Evolutionary conservation across 345 rosid genomes (phyloP).

Genomic region (Ailanthus altissimus): DNA sequence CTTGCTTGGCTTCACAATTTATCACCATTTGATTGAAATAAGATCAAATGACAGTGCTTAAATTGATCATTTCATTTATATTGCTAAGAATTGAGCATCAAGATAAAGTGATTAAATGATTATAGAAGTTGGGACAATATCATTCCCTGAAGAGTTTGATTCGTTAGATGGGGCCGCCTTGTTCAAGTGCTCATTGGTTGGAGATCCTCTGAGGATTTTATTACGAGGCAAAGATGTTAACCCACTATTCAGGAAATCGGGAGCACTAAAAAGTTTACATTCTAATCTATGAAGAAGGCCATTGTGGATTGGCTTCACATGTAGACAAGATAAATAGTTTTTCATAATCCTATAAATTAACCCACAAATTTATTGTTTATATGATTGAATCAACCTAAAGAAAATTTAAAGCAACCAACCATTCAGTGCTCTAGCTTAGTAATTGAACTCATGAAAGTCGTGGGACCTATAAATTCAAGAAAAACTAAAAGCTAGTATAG

Average conservation of each 20-base stretch:
- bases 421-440: not conserved
- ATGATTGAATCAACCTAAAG: not conserved
- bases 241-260: slow-evolving; percentile 27
- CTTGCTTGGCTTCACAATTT: not conserved
- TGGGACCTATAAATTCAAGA: slow-evolving; percentile 2
- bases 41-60: not conserved
- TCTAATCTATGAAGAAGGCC: slow-evolving; percentile 2
- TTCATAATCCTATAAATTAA: slow-evolving; percentile 21
- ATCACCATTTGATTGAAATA: not conserved
- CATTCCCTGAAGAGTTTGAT: slow-evolving; percentile 22
- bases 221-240: slow-evolving; percentile 10
- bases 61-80: slow-evolving; percentile 2
- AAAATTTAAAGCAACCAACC: not conserved
- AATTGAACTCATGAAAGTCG: not conserved
- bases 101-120: not conserved
- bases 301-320: slow-evolving; percentile 9
- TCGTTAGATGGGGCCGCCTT: slow-evolving; percentile 10
- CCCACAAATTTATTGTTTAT: slow-evolving; percentile 30
- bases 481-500: not conserved
- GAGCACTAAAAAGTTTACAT: slow-evolving; percentile 18
- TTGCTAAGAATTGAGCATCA: not conserved
- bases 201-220: slow-evolving; percentile 5
- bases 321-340: slow-evolving; percentile 16
- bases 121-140: slow-evolving; percentile 13
- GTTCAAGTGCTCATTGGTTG: slow-evolving; percentile 18